Conservation (phyloP, 179 eudicot species). For the Silene vulgaris region DNA sequence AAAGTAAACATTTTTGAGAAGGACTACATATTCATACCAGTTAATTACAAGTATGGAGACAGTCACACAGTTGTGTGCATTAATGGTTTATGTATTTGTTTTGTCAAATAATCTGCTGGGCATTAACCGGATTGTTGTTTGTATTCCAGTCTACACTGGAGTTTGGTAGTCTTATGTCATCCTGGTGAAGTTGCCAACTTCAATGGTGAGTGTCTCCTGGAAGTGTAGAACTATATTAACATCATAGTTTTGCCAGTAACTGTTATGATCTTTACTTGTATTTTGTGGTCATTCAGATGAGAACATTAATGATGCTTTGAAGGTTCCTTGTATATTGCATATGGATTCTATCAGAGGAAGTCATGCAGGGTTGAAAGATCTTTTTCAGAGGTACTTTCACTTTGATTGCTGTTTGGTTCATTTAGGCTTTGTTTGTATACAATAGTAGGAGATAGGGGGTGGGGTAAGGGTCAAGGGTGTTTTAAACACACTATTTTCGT, state of each 20-base stretch:
- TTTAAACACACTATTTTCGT: too few species aligned
- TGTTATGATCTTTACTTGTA: neutral
- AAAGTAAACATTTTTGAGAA: constrained; percentile 84
- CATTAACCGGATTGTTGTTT: constrained; percentile 12
- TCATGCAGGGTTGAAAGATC: constrained; percentile 62
- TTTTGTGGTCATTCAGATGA: constrained; percentile 39
- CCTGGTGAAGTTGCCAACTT: constrained; percentile 67
- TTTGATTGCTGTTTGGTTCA: constrained; percentile 5
- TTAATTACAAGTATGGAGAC: constrained; percentile 72
- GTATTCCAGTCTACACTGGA: constrained; percentile 84
- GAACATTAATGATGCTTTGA: constrained; percentile 36
- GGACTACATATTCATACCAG: constrained; percentile 91
- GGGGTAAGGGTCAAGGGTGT: too few species aligned
- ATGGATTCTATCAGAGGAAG: constrained; percentile 92
- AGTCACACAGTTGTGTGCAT: neutral
- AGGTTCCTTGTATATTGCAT: constrained; percentile 82
- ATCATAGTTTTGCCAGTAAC: neutral
- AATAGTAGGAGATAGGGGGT: too few species aligned
- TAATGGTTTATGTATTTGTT: neutral
- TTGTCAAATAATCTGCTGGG: constrained; percentile 6
- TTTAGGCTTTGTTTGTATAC: neutral
- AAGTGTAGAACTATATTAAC: constrained; percentile 7
- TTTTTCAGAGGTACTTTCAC: constrained; percentile 62
- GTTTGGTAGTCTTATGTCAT: constrained; percentile 81
- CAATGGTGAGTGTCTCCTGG: constrained; percentile 44